Percentiles rank a stretch among this genome's conserved stretches.
Evolutionary conservation across 345 rosid species (phyloP).

Genomic region (Atalantia buxifolia): DNA sequence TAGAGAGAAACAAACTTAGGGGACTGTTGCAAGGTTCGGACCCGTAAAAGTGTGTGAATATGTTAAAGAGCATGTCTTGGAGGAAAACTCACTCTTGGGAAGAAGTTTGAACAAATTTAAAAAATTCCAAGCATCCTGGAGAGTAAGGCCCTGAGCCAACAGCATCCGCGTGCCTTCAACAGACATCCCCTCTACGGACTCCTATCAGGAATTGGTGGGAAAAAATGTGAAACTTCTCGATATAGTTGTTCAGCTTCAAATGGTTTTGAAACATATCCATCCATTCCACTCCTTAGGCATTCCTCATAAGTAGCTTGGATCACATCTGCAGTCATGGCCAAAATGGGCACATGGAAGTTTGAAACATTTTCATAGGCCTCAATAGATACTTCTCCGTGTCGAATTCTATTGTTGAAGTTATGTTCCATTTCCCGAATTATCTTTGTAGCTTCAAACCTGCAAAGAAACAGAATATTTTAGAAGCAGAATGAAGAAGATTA

Average conservation of each 20-base stretch:
- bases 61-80: not conserved
- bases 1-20: not conserved
- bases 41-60: not conserved
- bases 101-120: conserved; percentile 6
- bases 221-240: conserved; percentile 69
- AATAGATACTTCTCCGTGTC: conserved; percentile 27
- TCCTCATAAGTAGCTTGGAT: conserved; percentile 82
- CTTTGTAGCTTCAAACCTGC: conserved; percentile 79
- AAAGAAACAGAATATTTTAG: not conserved
- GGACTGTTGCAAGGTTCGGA: not conserved
- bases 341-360: conserved; percentile 60
- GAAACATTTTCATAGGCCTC: conserved; percentile 32
- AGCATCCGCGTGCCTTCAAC: conserved; percentile 11
- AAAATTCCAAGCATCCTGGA: conserved; percentile 15
- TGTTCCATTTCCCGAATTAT: conserved; percentile 62
- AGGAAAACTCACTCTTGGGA: conserved; percentile 34
- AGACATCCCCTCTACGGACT: conserved; percentile 18
- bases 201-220: conserved; percentile 24
- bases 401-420: conserved; percentile 31
- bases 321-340: conserved; percentile 98
- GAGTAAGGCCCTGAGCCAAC: conserved; percentile 18
- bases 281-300: conserved; percentile 68
- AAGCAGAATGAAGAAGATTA: conserved; percentile 9
- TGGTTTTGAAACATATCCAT: conserved; percentile 93
- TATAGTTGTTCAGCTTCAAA: conserved; percentile 87